These are phyloP conservation scores for Heterobasidion occidentale DNA, from an alignment of 1,284 basidiomycete species.

Conservation along the genomic window DNA sequence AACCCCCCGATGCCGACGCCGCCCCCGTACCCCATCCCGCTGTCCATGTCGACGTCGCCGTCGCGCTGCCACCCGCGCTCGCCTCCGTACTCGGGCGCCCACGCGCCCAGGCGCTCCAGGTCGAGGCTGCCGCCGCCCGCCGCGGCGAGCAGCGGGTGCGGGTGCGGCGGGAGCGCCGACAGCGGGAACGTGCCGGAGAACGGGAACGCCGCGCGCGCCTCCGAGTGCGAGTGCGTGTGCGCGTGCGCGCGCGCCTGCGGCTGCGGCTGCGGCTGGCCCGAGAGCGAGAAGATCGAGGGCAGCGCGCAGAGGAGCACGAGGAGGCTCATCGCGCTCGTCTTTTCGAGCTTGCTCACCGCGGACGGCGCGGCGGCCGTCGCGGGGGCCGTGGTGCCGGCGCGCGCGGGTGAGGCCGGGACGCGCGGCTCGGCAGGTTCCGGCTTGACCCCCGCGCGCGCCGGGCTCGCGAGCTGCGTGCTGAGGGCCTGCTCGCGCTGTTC, in stretches of 20 bases:
- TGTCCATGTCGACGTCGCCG: conserved; percentile 46
- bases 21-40: too few species aligned
- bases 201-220: neutral
- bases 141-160: conserved; percentile 24
- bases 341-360: conserved; percentile 33
- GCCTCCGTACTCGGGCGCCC: neutral
- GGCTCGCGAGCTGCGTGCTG: conserved; percentile 44
- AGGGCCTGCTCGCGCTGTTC: conserved; percentile 61
- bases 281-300: conserved; percentile 64
- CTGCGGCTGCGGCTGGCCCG: conserved; percentile 30
- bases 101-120: too few species aligned
- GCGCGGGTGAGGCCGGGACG: conserved; percentile 29
- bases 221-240: conserved; percentile 19
- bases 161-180: conserved; percentile 25
- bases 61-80: conserved; percentile 24
- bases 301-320: conserved; percentile 66
- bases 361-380: conserved; percentile 29
- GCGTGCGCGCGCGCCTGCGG: conserved; percentile 20
- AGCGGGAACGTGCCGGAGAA: conserved; percentile 22
- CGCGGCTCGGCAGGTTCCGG: conserved; percentile 42
- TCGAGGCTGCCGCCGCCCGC: conserved; percentile 19
- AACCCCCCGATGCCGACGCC: too few species aligned
- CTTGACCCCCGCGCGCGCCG: conserved; percentile 36
- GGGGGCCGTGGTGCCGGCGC: conserved; percentile 15
- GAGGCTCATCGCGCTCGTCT: conserved; percentile 49